phyloP scores from a whole-genome alignment of 805 yeast species.

The Candida sphagnicola region DNA sequence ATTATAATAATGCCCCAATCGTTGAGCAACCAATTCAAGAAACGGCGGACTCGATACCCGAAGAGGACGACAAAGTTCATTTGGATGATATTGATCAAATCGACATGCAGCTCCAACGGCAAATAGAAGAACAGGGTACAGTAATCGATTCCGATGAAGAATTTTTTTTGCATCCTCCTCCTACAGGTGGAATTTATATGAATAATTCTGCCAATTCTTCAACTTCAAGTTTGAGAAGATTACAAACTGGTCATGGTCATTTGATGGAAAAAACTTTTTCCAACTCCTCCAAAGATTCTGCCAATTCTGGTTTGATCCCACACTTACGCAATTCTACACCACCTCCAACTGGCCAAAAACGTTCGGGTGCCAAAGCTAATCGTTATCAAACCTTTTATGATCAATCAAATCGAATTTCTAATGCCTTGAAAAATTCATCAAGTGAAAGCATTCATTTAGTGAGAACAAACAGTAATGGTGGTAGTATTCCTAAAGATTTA shows the following conservation, averaged over 20 bases:
- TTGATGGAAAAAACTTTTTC: conserved; percentile 31
- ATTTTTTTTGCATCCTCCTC: conserved; percentile 18
- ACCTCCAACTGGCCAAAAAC: conserved; percentile 15
- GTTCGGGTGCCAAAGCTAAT: conserved; percentile 41
- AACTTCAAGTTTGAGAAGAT: conserved; percentile 22
- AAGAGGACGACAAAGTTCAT: conserved; percentile 20
- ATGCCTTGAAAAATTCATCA: conserved; percentile 35
- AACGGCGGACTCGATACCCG: conserved; percentile 10
- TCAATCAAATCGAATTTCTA: conserved; percentile 39
- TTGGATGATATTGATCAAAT: conserved; percentile 8
- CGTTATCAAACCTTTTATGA: conserved; percentile 48
- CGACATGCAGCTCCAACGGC: no score
- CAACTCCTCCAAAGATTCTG: conserved; percentile 29
- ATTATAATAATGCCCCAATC: conserved; percentile 11
- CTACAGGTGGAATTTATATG: conserved; percentile 15
- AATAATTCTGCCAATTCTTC: conserved; percentile 33
- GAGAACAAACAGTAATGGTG: conserved; percentile 12
- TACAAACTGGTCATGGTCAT: conserved; percentile 7
- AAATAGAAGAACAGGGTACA: conserved; percentile 4
- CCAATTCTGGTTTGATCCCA: conserved; percentile 9
- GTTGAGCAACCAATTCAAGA: conserved; percentile 30
- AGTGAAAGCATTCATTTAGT: conserved; percentile 20
- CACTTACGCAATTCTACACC: conserved; percentile 14
- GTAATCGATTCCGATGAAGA: conserved; percentile 8
- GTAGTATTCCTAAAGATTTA: conserved; percentile 1